phyloP scores from a whole-genome alignment of 2,329 filamentous ascomycete species.

The Stylonectria norvegica region DNA sequence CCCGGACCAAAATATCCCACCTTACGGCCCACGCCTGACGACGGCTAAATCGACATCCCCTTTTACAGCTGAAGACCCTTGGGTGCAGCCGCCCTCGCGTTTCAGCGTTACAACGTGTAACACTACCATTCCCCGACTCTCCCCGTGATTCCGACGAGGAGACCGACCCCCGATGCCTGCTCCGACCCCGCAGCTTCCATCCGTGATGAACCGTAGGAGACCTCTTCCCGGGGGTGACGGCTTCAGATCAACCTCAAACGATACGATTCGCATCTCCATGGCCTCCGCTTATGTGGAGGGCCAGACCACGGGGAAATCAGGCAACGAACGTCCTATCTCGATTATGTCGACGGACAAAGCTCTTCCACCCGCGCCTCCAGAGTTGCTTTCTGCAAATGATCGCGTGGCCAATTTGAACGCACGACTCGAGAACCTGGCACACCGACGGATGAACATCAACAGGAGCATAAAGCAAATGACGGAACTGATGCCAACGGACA shows the following conservation, averaged over 20 bases:
- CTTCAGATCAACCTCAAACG: constrained; percentile 17
- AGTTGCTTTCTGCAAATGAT: constrained; percentile 54
- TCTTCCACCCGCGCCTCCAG: constrained; percentile 59
- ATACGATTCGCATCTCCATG: constrained; percentile 30
- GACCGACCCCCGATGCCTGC: constrained; percentile 24
- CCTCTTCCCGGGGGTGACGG: constrained; percentile 26
- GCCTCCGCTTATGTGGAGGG: constrained; percentile 17
- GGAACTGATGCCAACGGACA: constrained; percentile 70
- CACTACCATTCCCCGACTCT: constrained; percentile 40
- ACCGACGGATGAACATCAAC: constrained; percentile 68
- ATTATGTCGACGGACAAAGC: constrained; percentile 50
- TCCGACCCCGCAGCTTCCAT: constrained; percentile 17
- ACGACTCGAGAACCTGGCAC: constrained; percentile 60
- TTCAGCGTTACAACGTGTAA: constrained; percentile 64
- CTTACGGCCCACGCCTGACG: constrained; percentile 11
- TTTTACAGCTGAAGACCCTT: constrained; percentile 32
- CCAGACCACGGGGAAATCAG: neutral
- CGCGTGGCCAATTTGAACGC: constrained; percentile 66
- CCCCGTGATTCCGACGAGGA: constrained; percentile 26
- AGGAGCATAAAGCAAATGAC: constrained; percentile 73
- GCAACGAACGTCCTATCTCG: constrained; percentile 27
- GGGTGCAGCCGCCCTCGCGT: constrained; percentile 54
- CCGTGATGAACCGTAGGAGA: constrained; percentile 33
- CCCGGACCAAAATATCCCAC: constrained; percentile 21
- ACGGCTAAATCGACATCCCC: constrained; percentile 13